A percentile compares a stretch with the other conserved stretches of the same genome.
These are phyloP conservation scores for Atkinsonella hypoxylon DNA, from an alignment of 2,329 filamentous ascomycete species.

Conservation along the genomic window DNA sequence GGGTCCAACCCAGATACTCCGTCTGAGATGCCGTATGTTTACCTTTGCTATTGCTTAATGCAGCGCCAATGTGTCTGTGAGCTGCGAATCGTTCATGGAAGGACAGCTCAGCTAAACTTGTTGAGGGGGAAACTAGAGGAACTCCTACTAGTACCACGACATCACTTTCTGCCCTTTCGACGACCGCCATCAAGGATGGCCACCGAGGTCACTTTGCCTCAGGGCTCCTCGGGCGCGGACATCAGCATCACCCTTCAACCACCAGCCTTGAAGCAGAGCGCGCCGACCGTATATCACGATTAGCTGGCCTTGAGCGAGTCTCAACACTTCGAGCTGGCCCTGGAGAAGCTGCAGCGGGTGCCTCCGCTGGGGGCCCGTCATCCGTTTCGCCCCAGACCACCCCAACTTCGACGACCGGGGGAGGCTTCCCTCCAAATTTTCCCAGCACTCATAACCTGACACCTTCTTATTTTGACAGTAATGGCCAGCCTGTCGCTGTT, in stretches of 20 bases:
- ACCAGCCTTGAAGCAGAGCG: conserved; percentile 82
- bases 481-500: conserved; percentile 52
- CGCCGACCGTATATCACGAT: conserved; percentile 86
- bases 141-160: conserved; percentile 90
- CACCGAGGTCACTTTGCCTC: conserved; percentile 67
- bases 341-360: conserved; percentile 20
- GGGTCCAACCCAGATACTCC: conserved; percentile 76
- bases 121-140: conserved; percentile 28
- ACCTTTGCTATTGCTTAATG: conserved; percentile 11
- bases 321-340: conserved; percentile 55
- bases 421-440: conserved; percentile 26
- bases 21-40: conserved; percentile 72
- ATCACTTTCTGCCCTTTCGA: conserved; percentile 81
- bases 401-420: conserved; percentile 33
- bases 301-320: conserved; percentile 82
- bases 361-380: conserved; percentile 13
- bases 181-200: conserved; percentile 92
- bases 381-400: conserved; percentile 38
- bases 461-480: conserved; percentile 71
- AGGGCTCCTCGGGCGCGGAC: conserved; percentile 38
- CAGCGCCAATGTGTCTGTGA: neutral
- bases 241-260: conserved; percentile 46
- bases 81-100: neutral
- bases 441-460: conserved; percentile 30
- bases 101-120: conserved; percentile 2